Evolutionary conservation across 2,329 filamentous ascomycete species (phyloP), one percentile per base, ranked within the genome.

Genomic region (Curvularia eragrostidis): DNA sequence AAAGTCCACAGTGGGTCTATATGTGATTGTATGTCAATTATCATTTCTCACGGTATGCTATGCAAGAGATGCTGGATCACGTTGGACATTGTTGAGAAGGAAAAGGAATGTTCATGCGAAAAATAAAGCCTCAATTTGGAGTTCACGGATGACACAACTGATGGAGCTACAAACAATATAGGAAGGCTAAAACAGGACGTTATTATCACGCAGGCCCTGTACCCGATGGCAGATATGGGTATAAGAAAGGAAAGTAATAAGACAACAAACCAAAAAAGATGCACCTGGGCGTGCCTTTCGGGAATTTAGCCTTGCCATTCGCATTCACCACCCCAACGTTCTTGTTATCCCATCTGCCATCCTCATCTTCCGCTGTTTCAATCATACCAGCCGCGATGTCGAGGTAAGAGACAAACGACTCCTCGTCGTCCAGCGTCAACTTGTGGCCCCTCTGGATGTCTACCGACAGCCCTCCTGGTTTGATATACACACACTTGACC

Each of bases 371-470:
- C 2, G 36, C 46, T 13, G 52, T 34, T 65, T 84, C 81, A 18
- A 83, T 71, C 82, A 84, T 84, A 0, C 65, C 81, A 1, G 78
- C 81, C 1, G 80, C 75, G 15, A 83, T 62, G 61, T 83, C 82
- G 4, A 79, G 38, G 48, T 80, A 84, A 1, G 69, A 74, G 2
- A 84, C 28, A 26, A 75, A 75, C 4, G 69, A 76, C 49, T 79
- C 70, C 48, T 80, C 67, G 8, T 77, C 66, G 44, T 72, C 67
- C 1, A 79, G 52, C 21, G 65, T 80, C 15, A 84, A 62, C 43
- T 50, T 56, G 62, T 84, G 79, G 2, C 81, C 82, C 0, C 75
- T 67, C 59, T 72, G 67, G 2, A 69, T 47, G 55, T 81, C 79
- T 3, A 70, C 51, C 7, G 73, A 70, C 23, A 82, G 63, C 0